Conservation (phyloP, 331 rosid species). For the Acacia pycnantha region DNA sequence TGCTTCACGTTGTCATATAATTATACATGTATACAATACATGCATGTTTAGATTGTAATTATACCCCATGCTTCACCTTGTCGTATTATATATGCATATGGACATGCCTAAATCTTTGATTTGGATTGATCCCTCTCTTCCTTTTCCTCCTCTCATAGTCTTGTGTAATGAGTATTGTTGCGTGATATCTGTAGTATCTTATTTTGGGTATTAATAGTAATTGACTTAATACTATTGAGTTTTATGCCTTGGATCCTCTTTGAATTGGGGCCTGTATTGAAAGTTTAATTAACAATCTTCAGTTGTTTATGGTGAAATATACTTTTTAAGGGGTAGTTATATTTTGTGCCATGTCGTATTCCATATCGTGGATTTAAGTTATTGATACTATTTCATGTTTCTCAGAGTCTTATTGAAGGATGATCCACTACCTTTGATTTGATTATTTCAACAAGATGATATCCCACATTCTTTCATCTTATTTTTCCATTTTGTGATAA, state of each 20-base stretch:
- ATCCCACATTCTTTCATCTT: neutral
- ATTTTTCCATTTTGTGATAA: neutral
- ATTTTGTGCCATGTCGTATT: neutral
- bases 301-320: neutral
- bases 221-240: constrained; percentile 1
- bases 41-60: neutral
- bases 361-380: neutral
- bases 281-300: neutral
- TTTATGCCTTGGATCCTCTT: constrained; percentile 13
- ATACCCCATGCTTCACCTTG: constrained; percentile 16
- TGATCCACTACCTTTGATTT: neutral
- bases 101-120: neutral
- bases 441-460: neutral
- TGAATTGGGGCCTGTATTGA: neutral
- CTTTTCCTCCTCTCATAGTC: neutral
- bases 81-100: neutral
- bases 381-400: neutral
- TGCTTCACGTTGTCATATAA: constrained; percentile 19
- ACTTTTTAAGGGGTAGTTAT: neutral
- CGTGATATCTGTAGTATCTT: constrained; percentile 4
- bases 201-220: neutral
- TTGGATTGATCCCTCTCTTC: neutral
- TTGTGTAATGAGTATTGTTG: constrained; percentile 11
- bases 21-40: neutral
- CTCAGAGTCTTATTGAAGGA: neutral